Evolutionary conservation across 2,329 filamentous ascomycete genomes (phyloP).

Genomic region (Ascochyta clinopodiicola): DNA sequence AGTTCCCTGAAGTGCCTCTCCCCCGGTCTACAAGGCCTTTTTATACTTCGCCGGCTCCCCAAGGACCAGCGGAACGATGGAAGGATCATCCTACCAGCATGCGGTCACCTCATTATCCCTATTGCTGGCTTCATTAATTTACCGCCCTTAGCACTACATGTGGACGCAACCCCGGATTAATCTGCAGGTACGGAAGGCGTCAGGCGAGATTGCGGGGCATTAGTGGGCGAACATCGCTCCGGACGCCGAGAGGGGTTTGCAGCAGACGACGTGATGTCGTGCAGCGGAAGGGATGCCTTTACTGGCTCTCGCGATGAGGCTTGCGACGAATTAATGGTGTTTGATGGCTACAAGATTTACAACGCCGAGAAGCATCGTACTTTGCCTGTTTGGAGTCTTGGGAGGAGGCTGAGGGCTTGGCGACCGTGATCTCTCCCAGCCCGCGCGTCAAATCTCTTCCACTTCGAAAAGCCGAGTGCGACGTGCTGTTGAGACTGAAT

Average conservation of each 20-base stretch:
- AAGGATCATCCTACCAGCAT: slow-evolving; percentile 2
- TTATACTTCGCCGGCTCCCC: slow-evolving; percentile 5
- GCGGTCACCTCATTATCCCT: slow-evolving; percentile 4
- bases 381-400: slow-evolving; percentile 17
- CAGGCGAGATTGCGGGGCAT: slow-evolving; percentile 14
- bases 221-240: slow-evolving; percentile 17
- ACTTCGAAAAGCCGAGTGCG: background rate
- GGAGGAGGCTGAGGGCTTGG: slow-evolving; percentile 18
- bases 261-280: background rate
- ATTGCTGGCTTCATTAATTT: slow-evolving; percentile 18
- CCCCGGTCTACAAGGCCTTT: background rate
- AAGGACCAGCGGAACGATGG: slow-evolving; percentile 2
- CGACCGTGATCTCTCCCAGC: background rate
- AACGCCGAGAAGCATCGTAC: slow-evolving; percentile 6
- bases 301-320: background rate
- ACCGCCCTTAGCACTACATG: slow-evolving; percentile 11
- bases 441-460: background rate
- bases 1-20: background rate
- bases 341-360: slow-evolving; percentile 2
- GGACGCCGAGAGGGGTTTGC: slow-evolving; percentile 11
- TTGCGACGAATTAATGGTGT: background rate
- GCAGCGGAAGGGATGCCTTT: slow-evolving; percentile 12
- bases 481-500: background rate
- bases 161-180: slow-evolving; percentile 10
- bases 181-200: slow-evolving; percentile 9